These are phyloP conservation scores for Cunninghamia lanceolata DNA, from an alignment of 75 land plant genomes.

Conservation along the genomic window DNA sequence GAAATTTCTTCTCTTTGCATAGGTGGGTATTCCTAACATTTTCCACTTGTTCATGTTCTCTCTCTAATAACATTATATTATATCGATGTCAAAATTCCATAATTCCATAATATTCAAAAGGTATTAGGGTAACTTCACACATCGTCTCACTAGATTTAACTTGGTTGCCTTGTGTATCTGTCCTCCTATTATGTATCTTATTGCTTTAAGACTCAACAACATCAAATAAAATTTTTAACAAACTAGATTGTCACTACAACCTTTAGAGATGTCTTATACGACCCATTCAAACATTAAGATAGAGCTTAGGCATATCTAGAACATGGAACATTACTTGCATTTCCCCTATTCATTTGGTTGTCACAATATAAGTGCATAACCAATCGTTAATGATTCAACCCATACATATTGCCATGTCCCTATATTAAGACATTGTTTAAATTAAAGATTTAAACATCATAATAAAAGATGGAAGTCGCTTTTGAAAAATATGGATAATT, in stretches of 20 bases:
- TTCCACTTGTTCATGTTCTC: not conserved
- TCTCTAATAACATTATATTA: not conserved
- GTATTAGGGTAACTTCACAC: not conserved
- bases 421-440: too few species aligned
- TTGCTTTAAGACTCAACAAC: too few species aligned
- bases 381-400: not conserved
- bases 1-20: too few species aligned
- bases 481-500: too few species aligned
- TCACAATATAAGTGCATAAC: not conserved
- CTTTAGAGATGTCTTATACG: too few species aligned
- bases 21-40: too few species aligned
- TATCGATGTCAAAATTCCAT: too few species aligned
- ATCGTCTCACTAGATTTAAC: not conserved
- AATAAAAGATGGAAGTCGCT: too few species aligned
- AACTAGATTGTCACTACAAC: too few species aligned
- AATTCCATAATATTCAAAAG: not conserved
- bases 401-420: too few species aligned
- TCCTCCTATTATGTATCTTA: not conserved
- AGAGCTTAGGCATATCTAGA: not conserved
- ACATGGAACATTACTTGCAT: not conserved
- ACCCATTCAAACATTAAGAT: not conserved
- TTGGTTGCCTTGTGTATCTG: not conserved
- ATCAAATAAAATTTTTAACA: too few species aligned
- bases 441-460: too few species aligned
- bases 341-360: not conserved